Conservation (phyloP, 345 rosid genomes). For the Eucalyptus grandis region DNA sequence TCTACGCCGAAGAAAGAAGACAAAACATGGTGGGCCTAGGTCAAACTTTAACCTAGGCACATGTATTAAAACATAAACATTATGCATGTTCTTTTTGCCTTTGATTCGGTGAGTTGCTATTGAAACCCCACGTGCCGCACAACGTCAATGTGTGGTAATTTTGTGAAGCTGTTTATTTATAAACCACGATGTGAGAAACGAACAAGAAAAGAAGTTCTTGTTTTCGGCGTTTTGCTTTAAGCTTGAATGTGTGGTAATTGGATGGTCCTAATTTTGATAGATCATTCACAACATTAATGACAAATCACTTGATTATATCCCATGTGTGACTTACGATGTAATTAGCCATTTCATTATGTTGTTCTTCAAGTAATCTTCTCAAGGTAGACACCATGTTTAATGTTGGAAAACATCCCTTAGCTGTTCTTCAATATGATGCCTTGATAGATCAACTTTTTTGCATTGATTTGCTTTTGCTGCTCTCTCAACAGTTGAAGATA, state of each 20-base stretch:
- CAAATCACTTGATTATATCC: not conserved
- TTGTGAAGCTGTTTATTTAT: no score
- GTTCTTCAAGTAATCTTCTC: not conserved
- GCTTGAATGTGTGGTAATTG: not conserved
- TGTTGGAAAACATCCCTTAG: not conserved
- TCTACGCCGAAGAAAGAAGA: no score
- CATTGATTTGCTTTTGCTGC: not conserved
- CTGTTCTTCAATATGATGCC: not conserved
- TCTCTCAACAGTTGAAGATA: not conserved
- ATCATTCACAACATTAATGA: not conserved
- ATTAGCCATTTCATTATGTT: not conserved
- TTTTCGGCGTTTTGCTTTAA: no score
- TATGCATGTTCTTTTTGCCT: no score
- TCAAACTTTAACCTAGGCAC: no score
- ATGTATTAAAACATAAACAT: no score
- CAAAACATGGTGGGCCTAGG: no score
- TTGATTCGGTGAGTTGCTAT: accelerated
- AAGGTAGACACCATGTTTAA: not conserved
- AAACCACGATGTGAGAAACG: no score
- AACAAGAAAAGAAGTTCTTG: no score
- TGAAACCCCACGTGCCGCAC: no score
- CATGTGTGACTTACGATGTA: not conserved
- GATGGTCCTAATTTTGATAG: not conserved
- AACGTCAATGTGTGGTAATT: no score
- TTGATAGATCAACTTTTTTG: not conserved